Conservation (phyloP, 768 basidiomycete species). For the Naganishia vishniacii region DNA sequence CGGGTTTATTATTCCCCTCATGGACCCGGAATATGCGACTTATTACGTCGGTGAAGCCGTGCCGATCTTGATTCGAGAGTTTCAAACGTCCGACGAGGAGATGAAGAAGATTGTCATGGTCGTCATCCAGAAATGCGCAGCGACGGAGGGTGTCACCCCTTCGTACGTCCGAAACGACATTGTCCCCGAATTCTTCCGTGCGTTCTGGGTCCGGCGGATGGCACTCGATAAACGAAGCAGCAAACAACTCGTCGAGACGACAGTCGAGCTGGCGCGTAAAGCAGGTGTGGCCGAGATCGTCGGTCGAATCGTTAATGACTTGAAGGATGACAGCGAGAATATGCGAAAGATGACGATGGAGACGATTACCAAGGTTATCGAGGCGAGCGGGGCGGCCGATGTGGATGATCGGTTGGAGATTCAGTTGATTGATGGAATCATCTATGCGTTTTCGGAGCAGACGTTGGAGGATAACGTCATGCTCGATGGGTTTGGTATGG, state of each 20-base stretch:
- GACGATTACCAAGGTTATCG: conserved; percentile 94
- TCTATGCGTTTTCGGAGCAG: conserved; percentile 99
- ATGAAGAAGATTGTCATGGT: conserved; percentile 99
- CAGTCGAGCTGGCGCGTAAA: conserved; percentile 96
- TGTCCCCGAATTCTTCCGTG: conserved; percentile 96
- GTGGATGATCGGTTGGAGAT: conserved; percentile 94
- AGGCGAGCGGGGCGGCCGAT: conserved; percentile 89
- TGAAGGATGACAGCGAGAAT: conserved; percentile 61
- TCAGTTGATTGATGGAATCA: conserved; percentile 92
- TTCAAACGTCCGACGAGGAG: conserved; percentile 98
- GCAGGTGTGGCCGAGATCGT: conserved; percentile 95
- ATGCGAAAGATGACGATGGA: conserved; percentile 99
- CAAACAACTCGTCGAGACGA: conserved; percentile 95
- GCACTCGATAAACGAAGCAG: conserved; percentile 94
- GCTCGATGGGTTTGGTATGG: conserved; percentile 96
- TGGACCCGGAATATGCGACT: conserved; percentile 99
- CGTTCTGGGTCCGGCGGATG: conserved; percentile 93
- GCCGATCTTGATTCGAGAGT: conserved; percentile 66
- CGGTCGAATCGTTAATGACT: conserved; percentile 75
- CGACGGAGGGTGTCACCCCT: conserved; percentile 94
- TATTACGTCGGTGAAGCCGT: conserved; percentile 90
- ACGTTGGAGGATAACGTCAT: conserved; percentile 98
- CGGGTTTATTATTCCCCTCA: conserved; percentile 97
- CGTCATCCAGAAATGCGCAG: conserved; percentile 97
- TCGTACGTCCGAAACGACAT: conserved; percentile 96